Conservation (phyloP, 2,329 filamentous ascomycete species). For the Mycosphaerella arachidis region DNA sequence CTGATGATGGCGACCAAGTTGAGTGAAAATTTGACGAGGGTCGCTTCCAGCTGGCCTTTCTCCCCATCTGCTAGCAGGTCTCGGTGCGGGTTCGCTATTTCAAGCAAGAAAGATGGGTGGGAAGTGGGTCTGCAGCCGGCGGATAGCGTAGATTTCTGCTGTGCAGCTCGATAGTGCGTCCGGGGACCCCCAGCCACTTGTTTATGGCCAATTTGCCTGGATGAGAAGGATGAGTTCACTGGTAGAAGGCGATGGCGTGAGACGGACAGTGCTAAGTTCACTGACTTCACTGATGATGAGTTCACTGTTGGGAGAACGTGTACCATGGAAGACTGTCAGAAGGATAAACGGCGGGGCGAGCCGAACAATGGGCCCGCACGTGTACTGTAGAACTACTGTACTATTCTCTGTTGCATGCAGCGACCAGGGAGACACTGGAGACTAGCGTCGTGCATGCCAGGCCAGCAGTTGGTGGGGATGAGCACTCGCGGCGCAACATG, state of each 20-base stretch:
- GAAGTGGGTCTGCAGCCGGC: background rate
- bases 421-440: background rate
- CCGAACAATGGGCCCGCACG: background rate
- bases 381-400: too few relatives aligned
- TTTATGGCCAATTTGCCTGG: background rate
- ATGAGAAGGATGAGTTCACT: background rate
- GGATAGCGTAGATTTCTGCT: background rate
- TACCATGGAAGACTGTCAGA: too few relatives aligned
- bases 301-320: too few relatives aligned
- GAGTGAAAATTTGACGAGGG: background rate
- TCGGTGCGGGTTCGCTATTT: too few relatives aligned
- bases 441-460: background rate
- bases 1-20: too few relatives aligned
- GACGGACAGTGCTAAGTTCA: too few relatives aligned
- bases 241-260: background rate
- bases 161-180: background rate
- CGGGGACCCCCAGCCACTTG: background rate
- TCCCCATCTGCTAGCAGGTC: background rate
- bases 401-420: background rate
- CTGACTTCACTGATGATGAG: too few relatives aligned
- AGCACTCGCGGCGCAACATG: background rate
- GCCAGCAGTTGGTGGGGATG: background rate
- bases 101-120: background rate
- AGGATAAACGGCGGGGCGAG: background rate
- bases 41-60: background rate